Percentiles rank a stretch among this genome's conserved stretches.
These are phyloP conservation scores for Chimonanthus praecox DNA, from an alignment of 164 flowering plant species.

Conservation along the genomic window DNA sequence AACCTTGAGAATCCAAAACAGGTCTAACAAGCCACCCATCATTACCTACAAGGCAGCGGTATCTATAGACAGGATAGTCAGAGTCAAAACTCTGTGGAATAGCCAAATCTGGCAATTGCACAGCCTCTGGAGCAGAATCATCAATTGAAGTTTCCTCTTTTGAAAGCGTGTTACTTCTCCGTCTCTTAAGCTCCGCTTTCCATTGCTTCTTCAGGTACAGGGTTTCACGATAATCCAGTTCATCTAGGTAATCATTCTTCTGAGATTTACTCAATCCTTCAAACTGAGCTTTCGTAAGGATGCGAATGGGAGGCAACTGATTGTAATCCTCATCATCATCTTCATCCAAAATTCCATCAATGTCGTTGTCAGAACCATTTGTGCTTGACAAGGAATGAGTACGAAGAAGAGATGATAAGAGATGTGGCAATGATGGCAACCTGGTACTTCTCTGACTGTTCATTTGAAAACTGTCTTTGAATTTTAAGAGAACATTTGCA, in stretches of 20 bases:
- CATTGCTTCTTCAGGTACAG: slow-evolving; percentile 81
- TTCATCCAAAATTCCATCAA: slow-evolving; percentile 36
- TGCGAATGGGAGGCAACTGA: slow-evolving; percentile 77
- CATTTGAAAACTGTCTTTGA: slow-evolving; percentile 50
- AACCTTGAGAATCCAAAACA: slow-evolving; percentile 85
- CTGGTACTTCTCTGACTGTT: slow-evolving; percentile 54
- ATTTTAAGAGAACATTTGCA: slow-evolving; percentile 56
- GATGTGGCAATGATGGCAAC: slow-evolving; percentile 84
- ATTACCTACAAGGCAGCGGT: slow-evolving; percentile 57
- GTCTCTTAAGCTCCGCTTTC: slow-evolving; percentile 47
- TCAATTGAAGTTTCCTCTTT: slow-evolving; percentile 25
- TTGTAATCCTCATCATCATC: slow-evolving; percentile 87
- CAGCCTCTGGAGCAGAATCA: slow-evolving; percentile 47
- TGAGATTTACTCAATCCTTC: slow-evolving; percentile 47
- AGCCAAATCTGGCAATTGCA: slow-evolving; percentile 66
- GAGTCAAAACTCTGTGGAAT: slow-evolving; percentile 84
- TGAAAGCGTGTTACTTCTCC: slow-evolving; percentile 28
- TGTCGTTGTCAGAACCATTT: slow-evolving; percentile 30
- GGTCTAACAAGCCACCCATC: slow-evolving; percentile 79
- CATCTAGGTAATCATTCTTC: slow-evolving; percentile 82
- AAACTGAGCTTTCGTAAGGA: slow-evolving; percentile 70
- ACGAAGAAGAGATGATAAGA: slow-evolving; percentile 74
- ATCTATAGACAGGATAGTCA: slow-evolving; percentile 66
- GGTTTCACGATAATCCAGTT: slow-evolving; percentile 86
- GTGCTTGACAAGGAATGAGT: slow-evolving; percentile 32